phyloP scores from a whole-genome alignment of 2,329 filamentous ascomycete genomes.

The Fusarium armeniacum region DNA sequence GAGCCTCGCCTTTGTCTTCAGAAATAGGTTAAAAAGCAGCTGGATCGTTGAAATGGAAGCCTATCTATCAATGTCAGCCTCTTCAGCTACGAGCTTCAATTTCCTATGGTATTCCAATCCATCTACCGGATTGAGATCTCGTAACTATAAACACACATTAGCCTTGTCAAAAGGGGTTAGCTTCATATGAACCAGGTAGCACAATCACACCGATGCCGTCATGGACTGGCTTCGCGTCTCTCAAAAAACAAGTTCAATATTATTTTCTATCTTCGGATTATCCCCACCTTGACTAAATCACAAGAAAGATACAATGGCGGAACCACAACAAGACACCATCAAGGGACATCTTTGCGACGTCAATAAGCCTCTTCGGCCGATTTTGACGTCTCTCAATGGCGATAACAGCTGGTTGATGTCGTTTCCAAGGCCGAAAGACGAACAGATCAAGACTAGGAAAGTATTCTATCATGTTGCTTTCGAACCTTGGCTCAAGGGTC shows the following conservation, averaged over 20 bases:
- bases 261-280: not conserved
- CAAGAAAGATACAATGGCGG: not conserved
- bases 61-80: not conserved
- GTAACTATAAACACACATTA: not conserved
- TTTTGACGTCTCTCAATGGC: constrained; percentile 54
- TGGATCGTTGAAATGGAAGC: not conserved
- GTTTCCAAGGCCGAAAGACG: constrained; percentile 49
- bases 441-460: constrained; percentile 39
- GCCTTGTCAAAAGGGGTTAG: not conserved
- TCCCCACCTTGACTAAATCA: not conserved
- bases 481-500: constrained; percentile 54
- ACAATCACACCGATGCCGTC: not conserved
- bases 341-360: not conserved
- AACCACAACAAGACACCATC: not conserved
- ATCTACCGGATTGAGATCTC: not conserved
- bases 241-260: not conserved
- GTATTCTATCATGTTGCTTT: constrained; percentile 53
- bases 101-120: not conserved
- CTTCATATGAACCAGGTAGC: not conserved
- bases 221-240: constrained; percentile 10
- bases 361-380: constrained; percentile 35
- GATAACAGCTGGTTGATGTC: constrained; percentile 56
- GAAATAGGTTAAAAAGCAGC: too few species aligned
- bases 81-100: not conserved
- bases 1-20: too few species aligned